Base-by-base conservation (phyloP, 1,284 basidiomycete genomes). In the Ustilago xerochloae region DNA sequence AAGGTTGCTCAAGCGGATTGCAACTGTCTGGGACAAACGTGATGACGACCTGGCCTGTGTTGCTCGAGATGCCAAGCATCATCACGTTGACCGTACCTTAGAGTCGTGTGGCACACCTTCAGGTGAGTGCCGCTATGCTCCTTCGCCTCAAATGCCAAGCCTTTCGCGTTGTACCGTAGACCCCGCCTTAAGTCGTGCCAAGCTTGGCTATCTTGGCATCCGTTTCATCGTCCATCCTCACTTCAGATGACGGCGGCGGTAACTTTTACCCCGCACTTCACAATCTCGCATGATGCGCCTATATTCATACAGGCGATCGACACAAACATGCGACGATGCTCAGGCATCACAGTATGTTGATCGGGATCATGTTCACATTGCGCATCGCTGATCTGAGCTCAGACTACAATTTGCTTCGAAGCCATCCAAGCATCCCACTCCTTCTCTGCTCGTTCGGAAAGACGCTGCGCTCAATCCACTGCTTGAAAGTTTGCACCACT, bases 401-500 rank as follows among this genome's bases (percentile, higher is more conserved):
- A n/a, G n/a, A n/a, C n/a, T n/a, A 66, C 32, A 73, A 45, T 58
- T 65, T 74, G 52, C 59, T 63, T 8, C 54, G 50, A 20, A 74
- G 12, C 65, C 71, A 69, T 13, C 54, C 63, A 4, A 69, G 48
- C 66, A 64, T 64, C 1, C 71, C 66, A 12, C 22, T 41, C 1
- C 63, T 58, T 43, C 58, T 73, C 32, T 63, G 61, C 56, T 77
- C 75, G 51, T 64, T 69, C 4, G 69, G 64, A 24, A 73, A 41
- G 10, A 77, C 70, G 20, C 54, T 63, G 28, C 51, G 51, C 8
- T 77, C 70, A 6, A 77, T 57, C 75, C 75, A 77, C 36, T 63
- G 48, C 57, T 74, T 73, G 51, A 77, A 64, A 6, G 41, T 45
- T 33, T 50, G 48, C 38, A 69, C 58, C 2, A 74, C 75, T 1